Conservation (phyloP, 768 basidiomycete genomes). For the Amanita molliuscula region DNA sequence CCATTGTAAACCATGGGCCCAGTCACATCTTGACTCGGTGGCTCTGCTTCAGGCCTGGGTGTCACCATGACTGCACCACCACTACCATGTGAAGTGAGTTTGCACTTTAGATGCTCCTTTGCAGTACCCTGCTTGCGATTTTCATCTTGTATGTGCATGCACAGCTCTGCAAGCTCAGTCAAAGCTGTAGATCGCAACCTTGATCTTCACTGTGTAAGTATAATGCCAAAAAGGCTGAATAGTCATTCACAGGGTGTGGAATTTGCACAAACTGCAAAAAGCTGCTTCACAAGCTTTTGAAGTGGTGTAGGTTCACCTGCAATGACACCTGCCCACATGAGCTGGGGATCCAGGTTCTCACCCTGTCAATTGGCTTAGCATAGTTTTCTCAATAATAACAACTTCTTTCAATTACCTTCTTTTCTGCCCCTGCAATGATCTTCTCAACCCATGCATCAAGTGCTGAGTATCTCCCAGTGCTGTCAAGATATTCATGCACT, state of each 20-base stretch:
- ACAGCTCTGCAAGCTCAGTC: neutral
- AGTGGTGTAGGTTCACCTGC: neutral
- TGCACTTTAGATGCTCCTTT: neutral
- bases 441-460: no score
- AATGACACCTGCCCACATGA: neutral
- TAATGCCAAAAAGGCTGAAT: conserved; percentile 18
- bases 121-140: neutral
- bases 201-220: neutral
- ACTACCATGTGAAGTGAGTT: neutral
- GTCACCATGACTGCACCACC: no score
- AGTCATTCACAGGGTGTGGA: conserved; percentile 19
- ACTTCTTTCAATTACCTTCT: neutral
- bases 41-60: neutral
- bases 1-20: neutral
- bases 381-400: neutral
- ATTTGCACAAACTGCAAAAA: conserved; percentile 17
- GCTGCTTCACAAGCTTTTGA: neutral
- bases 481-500: no score
- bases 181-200: neutral
- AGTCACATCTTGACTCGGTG: neutral
- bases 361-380: neutral
- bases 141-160: neutral
- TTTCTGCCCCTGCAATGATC: no score
- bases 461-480: no score
- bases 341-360: neutral